Evolutionary conservation across 129 eudicot genomes (phyloP), one percentile per base, ranked within the genome.

Genomic region (Erigeron canadensis): DNA sequence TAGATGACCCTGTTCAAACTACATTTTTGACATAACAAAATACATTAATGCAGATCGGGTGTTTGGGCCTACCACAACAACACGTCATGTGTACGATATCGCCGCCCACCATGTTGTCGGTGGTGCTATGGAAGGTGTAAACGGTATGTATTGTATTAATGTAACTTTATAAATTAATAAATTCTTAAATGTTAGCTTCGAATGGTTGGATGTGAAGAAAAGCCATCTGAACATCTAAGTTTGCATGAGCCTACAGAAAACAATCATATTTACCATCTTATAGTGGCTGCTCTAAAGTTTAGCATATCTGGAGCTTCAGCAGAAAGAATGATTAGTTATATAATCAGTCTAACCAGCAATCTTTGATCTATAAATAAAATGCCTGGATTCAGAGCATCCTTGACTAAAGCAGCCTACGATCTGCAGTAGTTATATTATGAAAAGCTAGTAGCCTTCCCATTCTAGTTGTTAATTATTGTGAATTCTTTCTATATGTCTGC

Each of bases 1-100:
- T n/a, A n/a, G n/a, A n/a, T n/a, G n/a, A 1, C 34, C 34, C 34
- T 28, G 34, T 28, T 28, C 34, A 28, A 28, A 28, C 34, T 28
- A 28, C 34, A 28, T 28, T 28, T 28, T 28, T 28, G 34, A 28
- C 34, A 28, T 28, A 28, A 28, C 34, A 28, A 28, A 28, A 28
- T 28, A 28, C 34, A 28, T 28, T 28, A 28, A 34, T 58, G 46
- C 58, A 95, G 99, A 95, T 86, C 84, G 94, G 70, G 99, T 95
- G 60, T 95, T 95, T 83, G 99, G 99, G 61, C 99, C 99, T 46
- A 90, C 99, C 16, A 95, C 99, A 71, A 95, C 99, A 61, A 95
- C 99, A 73, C 91, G 96, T 40, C 99, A 90, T 81, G 97, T 95
- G 9, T 90, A 95, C 70, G 99, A 95, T 84, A 80, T 86, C 81